Evolutionary conservation across 495 filamentous ascomycete species (phyloP).

Genomic region (Aspergillus funiculosus): DNA sequence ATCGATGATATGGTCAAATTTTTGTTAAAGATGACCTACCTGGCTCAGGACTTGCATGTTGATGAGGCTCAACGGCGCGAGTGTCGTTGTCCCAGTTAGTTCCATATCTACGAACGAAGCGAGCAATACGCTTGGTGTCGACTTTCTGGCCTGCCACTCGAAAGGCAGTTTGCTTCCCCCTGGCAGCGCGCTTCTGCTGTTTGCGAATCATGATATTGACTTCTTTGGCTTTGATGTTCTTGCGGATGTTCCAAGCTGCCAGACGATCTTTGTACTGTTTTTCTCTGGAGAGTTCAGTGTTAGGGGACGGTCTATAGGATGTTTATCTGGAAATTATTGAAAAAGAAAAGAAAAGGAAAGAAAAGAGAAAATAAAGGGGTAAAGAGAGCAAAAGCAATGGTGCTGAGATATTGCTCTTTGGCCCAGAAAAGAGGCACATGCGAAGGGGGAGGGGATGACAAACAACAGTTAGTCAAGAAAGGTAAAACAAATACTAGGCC

Average conservation of each 20-base stretch:
- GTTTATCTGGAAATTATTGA: slow-evolving; percentile 4
- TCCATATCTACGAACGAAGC: slow-evolving; percentile 36
- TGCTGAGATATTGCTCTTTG: slow-evolving; percentile 1
- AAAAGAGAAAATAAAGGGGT: not conserved
- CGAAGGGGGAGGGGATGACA: no score
- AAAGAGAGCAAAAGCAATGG: slow-evolving; percentile 7
- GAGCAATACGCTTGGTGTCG: slow-evolving; percentile 35
- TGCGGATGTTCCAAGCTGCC: slow-evolving; percentile 39
- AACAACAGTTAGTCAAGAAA: no score
- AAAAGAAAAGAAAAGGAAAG: slow-evolving; percentile 8
- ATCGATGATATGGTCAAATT: no score
- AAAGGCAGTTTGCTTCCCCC: slow-evolving; percentile 41
- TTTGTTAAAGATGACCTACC: slow-evolving; percentile 26
- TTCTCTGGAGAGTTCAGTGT: slow-evolving; percentile 29
- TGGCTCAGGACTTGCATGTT: slow-evolving; percentile 30
- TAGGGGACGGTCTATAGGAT: slow-evolving; percentile 5
- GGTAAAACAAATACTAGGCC: slow-evolving; percentile 3
- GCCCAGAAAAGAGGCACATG: no score
- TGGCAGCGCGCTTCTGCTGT: slow-evolving; percentile 38
- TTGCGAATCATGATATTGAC: slow-evolving; percentile 42
- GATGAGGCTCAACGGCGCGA: slow-evolving; percentile 13
- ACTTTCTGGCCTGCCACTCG: slow-evolving; percentile 35
- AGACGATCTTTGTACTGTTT: slow-evolving; percentile 46
- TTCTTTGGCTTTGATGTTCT: slow-evolving; percentile 42
- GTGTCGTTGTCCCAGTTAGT: slow-evolving; percentile 21